A percentile compares a stretch with the other conserved stretches of the same genome.
These are phyloP conservation scores for Backusella luteola DNA, from an alignment of 192 early-diverging fungal species.

Conservation along the genomic window DNA sequence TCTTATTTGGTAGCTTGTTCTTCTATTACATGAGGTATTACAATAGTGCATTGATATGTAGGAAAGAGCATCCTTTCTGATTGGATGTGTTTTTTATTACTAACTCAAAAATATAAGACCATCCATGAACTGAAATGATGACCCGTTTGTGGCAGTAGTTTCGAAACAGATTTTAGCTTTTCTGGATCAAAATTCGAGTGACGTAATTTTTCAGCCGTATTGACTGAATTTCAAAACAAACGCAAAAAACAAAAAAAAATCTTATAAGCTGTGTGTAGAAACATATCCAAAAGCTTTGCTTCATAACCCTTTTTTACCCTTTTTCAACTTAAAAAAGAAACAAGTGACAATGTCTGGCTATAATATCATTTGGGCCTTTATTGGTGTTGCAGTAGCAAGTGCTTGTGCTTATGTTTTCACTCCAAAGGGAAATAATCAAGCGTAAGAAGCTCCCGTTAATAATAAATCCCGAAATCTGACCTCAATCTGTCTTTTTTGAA, in stretches of 20 bases:
- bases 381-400: slow-evolving; percentile 41
- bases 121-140: not conserved
- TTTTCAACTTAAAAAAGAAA: not conserved
- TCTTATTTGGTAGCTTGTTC: too few relatives aligned
- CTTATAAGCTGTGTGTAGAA: not conserved
- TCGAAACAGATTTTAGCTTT: not conserved
- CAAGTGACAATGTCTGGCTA: slow-evolving; percentile 45
- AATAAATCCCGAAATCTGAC: not conserved
- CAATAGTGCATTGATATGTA: too few relatives aligned
- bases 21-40: too few relatives aligned
- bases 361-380: slow-evolving; percentile 54
- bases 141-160: not conserved
- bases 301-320: not conserved
- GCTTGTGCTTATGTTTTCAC: slow-evolving; percentile 52
- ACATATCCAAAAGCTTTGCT: not conserved
- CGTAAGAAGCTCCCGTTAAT: slow-evolving; percentile 37
- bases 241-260: not conserved
- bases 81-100: too few relatives aligned
- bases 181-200: not conserved
- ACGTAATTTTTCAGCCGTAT: not conserved
- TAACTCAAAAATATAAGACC: not conserved
- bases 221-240: not conserved
- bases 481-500: not conserved
- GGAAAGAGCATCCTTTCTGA: too few relatives aligned
- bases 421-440: slow-evolving; percentile 60